Evolutionary conservation across 1,139 yeast species (phyloP), one percentile per base, ranked within the genome.

Genomic region (Spencermartinsiella ligniputridi): DNA sequence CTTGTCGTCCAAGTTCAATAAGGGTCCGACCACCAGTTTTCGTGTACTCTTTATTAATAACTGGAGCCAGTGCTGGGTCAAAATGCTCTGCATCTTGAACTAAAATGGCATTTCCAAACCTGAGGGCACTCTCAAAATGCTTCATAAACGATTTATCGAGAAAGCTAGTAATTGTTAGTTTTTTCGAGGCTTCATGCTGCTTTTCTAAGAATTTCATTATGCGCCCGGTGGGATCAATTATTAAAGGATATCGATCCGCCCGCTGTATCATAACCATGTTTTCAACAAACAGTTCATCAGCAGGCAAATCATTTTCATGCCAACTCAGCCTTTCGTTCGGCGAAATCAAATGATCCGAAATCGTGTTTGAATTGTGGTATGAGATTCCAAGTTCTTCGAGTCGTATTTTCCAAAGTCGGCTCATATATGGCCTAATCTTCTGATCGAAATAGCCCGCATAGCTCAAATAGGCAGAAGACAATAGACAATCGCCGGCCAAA

Each of bases 51-150:
- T 70, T 69, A 43, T 79, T 72, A 37, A 92, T 64, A 1, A 90
- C 63, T 0, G 83, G 71, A 47, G 78, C 78, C 18, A 90, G 59
- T 11, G 85, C 66, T 0, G 97, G 95, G 60, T 90, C 92, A 57
- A 78, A 79, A 53, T 74, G 69, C 57, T 90, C 97, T 2, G 90
- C 88, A 63, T 90, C 94, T 54, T 78, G 79, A 24, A 90, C 74
- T 11, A 90, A 60, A 8, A 90, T 68, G 0, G 76, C 59, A 3
- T 88, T 89, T 6, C 98, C 97, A 69, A 90, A 90, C 49, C 94
- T 70, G 21, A 90, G 62, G 0, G 95, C 82, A 57, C 88, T 84
- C 58, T 88, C 96, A 20, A 90, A 63, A 43, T 79, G 85, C 54
- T 79, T 83, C 3, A 76, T 61, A 60, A 83, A 85, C 0, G 83